Evolutionary conservation across 2,329 filamentous ascomycete genomes (phyloP).

Genomic region (Exserohilum rostratum): DNA sequence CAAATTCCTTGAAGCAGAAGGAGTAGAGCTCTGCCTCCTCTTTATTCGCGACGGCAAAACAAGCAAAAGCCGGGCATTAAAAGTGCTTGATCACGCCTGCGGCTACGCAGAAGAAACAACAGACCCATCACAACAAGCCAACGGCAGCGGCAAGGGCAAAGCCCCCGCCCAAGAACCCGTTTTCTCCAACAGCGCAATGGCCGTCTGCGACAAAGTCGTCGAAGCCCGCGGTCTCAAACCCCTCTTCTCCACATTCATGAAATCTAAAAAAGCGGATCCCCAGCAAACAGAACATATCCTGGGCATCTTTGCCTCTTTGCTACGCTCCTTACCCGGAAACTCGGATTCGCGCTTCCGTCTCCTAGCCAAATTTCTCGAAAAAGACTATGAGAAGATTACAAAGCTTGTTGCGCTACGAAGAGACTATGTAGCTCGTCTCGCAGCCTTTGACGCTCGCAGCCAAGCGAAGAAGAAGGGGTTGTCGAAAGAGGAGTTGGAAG

Average conservation of each 20-base stretch:
- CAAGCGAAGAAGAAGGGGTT: constrained; percentile 61
- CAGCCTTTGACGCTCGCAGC: constrained; percentile 68
- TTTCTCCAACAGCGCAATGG: constrained; percentile 50
- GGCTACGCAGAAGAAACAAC: constrained; percentile 54
- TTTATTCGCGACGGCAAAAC: constrained; percentile 90
- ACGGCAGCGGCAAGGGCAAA: constrained; percentile 32
- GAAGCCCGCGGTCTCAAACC: constrained; percentile 85
- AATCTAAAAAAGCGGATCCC: constrained; percentile 69
- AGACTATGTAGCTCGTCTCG: constrained; percentile 70
- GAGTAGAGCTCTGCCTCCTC: constrained; percentile 86
- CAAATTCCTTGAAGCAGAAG: constrained; percentile 87
- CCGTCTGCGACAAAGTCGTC: constrained; percentile 77
- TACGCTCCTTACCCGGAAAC: constrained; percentile 78
- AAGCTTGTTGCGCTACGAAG: constrained; percentile 74
- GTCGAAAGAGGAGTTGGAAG: constrained; percentile 64
- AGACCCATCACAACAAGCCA: constrained; percentile 19
- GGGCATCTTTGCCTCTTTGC: constrained; percentile 80
- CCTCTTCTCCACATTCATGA: constrained; percentile 76
- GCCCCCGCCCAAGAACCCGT: constrained; percentile 16
- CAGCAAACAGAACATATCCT: constrained; percentile 79
- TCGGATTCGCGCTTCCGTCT: constrained; percentile 80
- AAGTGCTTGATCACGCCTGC: constrained; percentile 82
- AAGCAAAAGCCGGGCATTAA: constrained; percentile 76
- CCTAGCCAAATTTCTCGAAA: constrained; percentile 94
- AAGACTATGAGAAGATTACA: constrained; percentile 83